phyloP scores from a whole-genome alignment of 23 red algal species.

The Gracilaria caudata region DNA sequence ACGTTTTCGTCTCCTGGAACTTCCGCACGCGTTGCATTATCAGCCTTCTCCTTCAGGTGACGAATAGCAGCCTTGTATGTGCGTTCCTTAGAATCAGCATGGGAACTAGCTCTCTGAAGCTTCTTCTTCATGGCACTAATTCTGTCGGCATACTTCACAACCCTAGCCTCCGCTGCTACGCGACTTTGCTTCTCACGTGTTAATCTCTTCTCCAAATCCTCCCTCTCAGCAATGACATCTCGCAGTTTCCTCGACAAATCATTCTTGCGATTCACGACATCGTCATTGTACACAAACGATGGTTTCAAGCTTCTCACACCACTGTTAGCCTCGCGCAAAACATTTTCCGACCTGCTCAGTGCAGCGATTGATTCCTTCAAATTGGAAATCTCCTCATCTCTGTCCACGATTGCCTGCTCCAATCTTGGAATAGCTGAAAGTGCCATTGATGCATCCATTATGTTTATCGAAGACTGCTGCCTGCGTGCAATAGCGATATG shows the following conservation, averaged over 20 bases:
- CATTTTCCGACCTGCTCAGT: constrained; percentile 5
- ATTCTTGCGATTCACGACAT: constrained; percentile 59
- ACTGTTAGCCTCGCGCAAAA: neutral
- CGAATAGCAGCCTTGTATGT: constrained; percentile 75
- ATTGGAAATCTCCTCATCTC: constrained; percentile 44
- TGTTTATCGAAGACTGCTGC: neutral
- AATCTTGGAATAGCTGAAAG: constrained; percentile 51
- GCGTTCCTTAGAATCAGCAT: constrained; percentile 64
- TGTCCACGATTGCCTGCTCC: constrained; percentile 41
- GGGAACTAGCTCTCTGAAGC: constrained; percentile 18
- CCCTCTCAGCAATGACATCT: constrained; percentile 40
- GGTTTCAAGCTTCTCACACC: constrained; percentile 10
- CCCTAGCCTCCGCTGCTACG: constrained; percentile 33
- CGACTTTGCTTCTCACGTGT: constrained; percentile 56
- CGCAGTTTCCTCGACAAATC: constrained; percentile 47
- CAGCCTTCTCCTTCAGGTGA: constrained; percentile 70
- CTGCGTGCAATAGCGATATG: constrained; percentile 3
- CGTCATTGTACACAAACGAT: constrained; percentile 44
- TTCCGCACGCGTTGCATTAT: constrained; percentile 42
- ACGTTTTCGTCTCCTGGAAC: constrained; percentile 38
- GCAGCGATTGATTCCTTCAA: constrained; percentile 37
- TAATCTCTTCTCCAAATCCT: constrained; percentile 44
- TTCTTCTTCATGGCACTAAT: constrained; percentile 58
- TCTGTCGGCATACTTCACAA: constrained; percentile 53
- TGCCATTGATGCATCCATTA: constrained; percentile 52